Percentiles rank a stretch among this genome's conserved stretches.
Evolutionary conservation across 2,329 filamentous ascomycete genomes (phyloP).

Genomic region (Aspergillus fijiensis): DNA sequence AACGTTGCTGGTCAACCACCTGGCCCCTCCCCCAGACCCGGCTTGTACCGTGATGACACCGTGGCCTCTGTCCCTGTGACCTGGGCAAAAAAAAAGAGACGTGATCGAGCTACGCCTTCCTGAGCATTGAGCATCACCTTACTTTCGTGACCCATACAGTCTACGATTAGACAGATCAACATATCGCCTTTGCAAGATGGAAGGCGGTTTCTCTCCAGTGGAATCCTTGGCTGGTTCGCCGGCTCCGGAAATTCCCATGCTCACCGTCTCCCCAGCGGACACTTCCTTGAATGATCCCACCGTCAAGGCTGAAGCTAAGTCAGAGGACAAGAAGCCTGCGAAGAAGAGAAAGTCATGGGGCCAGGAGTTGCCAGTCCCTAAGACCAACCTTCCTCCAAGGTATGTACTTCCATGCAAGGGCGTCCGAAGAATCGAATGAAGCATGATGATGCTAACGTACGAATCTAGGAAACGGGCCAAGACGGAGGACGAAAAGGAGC

Average conservation of each 20-base stretch:
- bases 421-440: neutral
- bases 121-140: neutral
- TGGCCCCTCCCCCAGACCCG: constrained; percentile 21
- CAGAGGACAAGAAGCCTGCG: constrained; percentile 66
- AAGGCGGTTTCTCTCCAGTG: constrained; percentile 33
- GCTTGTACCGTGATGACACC: constrained; percentile 37
- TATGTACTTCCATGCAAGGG: constrained; percentile 42
- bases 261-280: constrained; percentile 44
- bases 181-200: constrained; percentile 26
- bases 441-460: constrained; percentile 13
- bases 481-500: constrained; percentile 98
- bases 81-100: constrained; percentile 12
- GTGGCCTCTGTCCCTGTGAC: constrained; percentile 30
- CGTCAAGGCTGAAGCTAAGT: constrained; percentile 23
- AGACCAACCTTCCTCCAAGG: constrained; percentile 92
- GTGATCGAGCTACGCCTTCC: constrained; percentile 5
- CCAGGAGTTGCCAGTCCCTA: constrained; percentile 91
- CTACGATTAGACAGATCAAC: constrained; percentile 2
- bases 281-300: constrained; percentile 37
- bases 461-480: constrained; percentile 82
- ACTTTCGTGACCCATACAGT: constrained; percentile 1
- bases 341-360: constrained; percentile 99
- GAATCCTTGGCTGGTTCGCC: constrained; percentile 35
- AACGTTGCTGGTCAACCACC: neutral
- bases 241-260: constrained; percentile 33